Conservation (phyloP, 192 early-diverging fungal species). For the Rhizoclosmatium globosum region DNA sequence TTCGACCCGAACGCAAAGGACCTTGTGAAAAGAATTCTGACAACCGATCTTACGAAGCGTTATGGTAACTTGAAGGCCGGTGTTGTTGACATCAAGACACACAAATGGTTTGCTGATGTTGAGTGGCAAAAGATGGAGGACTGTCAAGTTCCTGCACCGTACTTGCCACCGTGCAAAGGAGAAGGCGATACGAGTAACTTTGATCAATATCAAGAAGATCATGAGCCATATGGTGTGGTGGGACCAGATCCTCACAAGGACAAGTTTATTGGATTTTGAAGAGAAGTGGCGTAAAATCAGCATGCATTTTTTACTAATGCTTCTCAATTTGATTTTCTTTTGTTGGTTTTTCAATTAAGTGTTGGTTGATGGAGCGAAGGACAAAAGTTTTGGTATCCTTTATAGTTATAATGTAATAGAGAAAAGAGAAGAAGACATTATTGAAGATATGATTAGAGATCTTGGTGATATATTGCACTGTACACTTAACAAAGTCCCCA, state of each 20-base stretch:
- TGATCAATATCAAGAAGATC: slow-evolving; percentile 87
- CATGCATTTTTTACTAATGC: neutral
- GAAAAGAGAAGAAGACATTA: no score
- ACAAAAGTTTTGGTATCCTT: no score
- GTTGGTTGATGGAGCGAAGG: no score
- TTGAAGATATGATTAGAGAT: no score
- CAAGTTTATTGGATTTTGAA: slow-evolving; percentile 74
- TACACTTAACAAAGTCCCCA: no score
- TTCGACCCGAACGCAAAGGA: slow-evolving; percentile 86
- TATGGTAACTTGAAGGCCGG: slow-evolving; percentile 89
- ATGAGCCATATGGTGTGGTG: slow-evolving; percentile 78
- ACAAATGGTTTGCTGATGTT: slow-evolving; percentile 89
- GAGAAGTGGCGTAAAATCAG: neutral
- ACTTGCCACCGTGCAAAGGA: slow-evolving; percentile 76
- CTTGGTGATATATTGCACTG: no score
- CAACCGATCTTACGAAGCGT: slow-evolving; percentile 82
- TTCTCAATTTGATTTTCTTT: no score
- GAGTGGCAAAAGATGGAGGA: slow-evolving; percentile 81
- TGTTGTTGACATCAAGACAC: slow-evolving; percentile 84
- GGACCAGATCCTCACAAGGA: slow-evolving; percentile 72
- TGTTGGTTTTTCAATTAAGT: neutral
- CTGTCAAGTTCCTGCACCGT: slow-evolving; percentile 79
- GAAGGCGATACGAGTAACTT: slow-evolving; percentile 92
- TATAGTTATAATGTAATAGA: no score
- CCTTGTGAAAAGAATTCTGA: slow-evolving; percentile 82